These are phyloP conservation scores for Cryptococcus amylolentus DNA, from an alignment of 1,284 basidiomycete species.

Conservation along the genomic window DNA sequence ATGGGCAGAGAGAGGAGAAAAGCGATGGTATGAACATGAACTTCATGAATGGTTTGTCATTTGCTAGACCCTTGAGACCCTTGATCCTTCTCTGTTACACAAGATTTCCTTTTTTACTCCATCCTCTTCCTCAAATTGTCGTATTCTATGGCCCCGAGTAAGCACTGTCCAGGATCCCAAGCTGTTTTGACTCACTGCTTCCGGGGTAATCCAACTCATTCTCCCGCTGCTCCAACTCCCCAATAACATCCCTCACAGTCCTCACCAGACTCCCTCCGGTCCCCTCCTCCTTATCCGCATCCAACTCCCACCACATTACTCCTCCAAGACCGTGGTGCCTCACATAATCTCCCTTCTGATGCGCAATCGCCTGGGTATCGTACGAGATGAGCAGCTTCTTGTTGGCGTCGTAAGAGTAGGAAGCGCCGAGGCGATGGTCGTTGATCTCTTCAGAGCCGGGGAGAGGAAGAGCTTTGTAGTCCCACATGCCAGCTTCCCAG, in stretches of 20 bases:
- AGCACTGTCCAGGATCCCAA: neutral
- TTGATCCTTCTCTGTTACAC: neutral
- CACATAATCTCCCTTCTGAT: constrained; percentile 73
- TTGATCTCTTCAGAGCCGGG: constrained; percentile 63
- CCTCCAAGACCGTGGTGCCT: constrained; percentile 63
- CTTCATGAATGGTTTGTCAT: no score
- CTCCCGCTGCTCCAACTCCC: constrained; percentile 29
- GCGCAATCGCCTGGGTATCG: constrained; percentile 71
- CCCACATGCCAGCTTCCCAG: constrained; percentile 51
- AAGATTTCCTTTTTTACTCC: neutral
- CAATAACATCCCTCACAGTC: constrained; percentile 32
- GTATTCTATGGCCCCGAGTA: neutral
- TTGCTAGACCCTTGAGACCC: no score
- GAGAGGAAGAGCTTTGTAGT: constrained; percentile 70
- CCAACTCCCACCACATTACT: constrained; percentile 71
- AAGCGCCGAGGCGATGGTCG: constrained; percentile 69
- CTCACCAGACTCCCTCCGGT: constrained; percentile 31
- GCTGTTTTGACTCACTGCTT: constrained; percentile 35
- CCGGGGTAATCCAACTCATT: constrained; percentile 41
- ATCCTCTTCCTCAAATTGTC: constrained; percentile 29
- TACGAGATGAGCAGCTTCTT: constrained; percentile 63
- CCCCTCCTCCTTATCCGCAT: constrained; percentile 40
- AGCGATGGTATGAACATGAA: no score
- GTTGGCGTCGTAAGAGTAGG: constrained; percentile 68
- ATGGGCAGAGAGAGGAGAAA: no score